These are phyloP conservation scores for Pythium utonaiense DNA, from an alignment of 352 stramenopile genomes.

Conservation along the genomic window DNA sequence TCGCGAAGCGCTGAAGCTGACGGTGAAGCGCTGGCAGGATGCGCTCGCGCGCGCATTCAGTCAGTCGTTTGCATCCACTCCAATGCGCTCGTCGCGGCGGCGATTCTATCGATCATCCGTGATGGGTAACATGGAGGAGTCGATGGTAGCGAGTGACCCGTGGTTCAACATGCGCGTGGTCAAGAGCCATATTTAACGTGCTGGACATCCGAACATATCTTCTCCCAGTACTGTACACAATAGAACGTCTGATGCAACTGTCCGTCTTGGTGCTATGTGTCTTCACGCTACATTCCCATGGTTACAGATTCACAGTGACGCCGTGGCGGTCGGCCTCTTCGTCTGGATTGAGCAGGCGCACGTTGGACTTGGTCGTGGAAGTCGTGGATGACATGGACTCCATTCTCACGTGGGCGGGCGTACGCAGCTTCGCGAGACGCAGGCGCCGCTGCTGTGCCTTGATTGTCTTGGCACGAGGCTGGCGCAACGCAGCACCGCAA, in stretches of 20 bases:
- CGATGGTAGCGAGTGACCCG: slow-evolving; percentile 10
- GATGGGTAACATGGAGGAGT: slow-evolving; percentile 22
- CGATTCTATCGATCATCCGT: slow-evolving; percentile 44
- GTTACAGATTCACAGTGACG: slow-evolving; percentile 29
- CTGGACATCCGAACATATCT: slow-evolving; percentile 1
- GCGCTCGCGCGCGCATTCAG: slow-evolving; percentile 13
- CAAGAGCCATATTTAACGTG: slow-evolving; percentile 28
- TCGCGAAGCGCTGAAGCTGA: slow-evolving; percentile 34
- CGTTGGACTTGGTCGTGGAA: slow-evolving; percentile 59
- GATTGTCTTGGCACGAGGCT: slow-evolving; percentile 53
- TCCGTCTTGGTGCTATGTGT: not conserved
- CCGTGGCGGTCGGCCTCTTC: slow-evolving; percentile 18
- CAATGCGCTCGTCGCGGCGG: slow-evolving; percentile 31
- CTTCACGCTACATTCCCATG: not conserved
- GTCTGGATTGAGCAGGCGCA: slow-evolving; percentile 32
- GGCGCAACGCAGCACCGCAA: slow-evolving; percentile 53
- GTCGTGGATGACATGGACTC: slow-evolving; percentile 45
- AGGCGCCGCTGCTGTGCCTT: slow-evolving; percentile 57
- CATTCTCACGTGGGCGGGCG: slow-evolving; percentile 30
- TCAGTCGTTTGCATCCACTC: slow-evolving; percentile 11
- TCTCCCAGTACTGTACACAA: slow-evolving; percentile 24
- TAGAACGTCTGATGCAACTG: slow-evolving; percentile 7
- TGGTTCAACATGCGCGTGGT: slow-evolving; percentile 21
- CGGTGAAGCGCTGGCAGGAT: slow-evolving; percentile 31
- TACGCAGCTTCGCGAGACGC: slow-evolving; percentile 56